Base-by-base conservation (phyloP, 2,329 filamentous ascomycete genomes). In the Pseudocercospora crystallina region DNA sequence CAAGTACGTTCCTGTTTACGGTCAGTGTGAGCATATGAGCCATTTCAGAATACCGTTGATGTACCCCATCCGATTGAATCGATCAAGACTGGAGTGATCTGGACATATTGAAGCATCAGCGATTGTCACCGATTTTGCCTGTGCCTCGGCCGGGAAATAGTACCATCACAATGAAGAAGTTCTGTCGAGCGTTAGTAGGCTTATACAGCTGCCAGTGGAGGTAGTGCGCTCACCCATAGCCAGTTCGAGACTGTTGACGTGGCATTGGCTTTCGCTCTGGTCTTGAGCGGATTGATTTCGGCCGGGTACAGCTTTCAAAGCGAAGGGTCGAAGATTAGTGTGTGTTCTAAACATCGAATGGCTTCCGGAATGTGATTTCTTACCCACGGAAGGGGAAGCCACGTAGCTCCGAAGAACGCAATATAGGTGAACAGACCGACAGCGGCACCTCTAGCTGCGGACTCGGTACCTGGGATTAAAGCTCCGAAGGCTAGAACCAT, bases 361-460 rank as follows among this genome's bases (percentile, higher is more conserved):
- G 20, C 20, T 7, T 26, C 3, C 20, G 20, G 7, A 3, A 4
- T 26, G 20, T 7, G 20, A 26, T 26, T 26, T 26, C 20, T 26
- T 26, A 26, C 20, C 63, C 64, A 67, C 4, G 63, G 64, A 43
- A 66, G 54, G 3, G 63, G 62, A 3, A 66, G 49, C 62, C 62
- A 65, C 7, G 78, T 83, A 0, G 83, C 83, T 35, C 83, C 84
- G 55, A 87, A 87, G 52, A 82, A 84, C 2, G 82, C 81, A 60
- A 87, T 87, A 69, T 86, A 87, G 2, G 81, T 78, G 70, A 87
- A 87, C 8, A 87, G 54, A 50, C 83, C 84, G 4, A 86, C 82
- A n/a, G 78, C 75, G 1, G 76, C 75, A 26, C 75, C 74, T 57
- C 76, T 76, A 15, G 76, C 71, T 3, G 58, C 50, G 8, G 47